Percentiles rank a stretch among this genome's conserved stretches.
Evolutionary conservation across 1,284 basidiomycete species (phyloP).

Genomic region (Vanrija sp.): DNA sequence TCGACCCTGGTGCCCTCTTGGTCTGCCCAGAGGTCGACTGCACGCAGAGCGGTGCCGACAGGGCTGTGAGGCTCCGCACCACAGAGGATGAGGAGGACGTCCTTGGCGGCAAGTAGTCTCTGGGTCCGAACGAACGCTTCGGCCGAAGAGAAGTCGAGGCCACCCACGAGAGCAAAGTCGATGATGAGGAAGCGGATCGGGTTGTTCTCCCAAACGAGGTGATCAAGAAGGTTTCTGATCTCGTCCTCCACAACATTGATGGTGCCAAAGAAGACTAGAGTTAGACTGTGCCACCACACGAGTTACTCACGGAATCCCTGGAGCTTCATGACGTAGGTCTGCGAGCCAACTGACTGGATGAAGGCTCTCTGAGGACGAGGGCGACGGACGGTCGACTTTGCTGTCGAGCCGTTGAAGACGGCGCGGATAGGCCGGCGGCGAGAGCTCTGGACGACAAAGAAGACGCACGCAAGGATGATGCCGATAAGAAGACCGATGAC

Average conservation of each 20-base stretch:
- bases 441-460: constrained; percentile 94
- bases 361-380: constrained; percentile 85
- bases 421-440: constrained; percentile 75
- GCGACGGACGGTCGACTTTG: constrained; percentile 85
- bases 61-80: constrained; percentile 65
- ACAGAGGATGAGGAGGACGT: constrained; percentile 82
- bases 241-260: constrained; percentile 79
- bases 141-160: constrained; percentile 90
- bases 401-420: constrained; percentile 70
- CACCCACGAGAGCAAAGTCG: constrained; percentile 78
- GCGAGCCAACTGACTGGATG: constrained; percentile 82
- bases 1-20: constrained; percentile 66
- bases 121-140: constrained; percentile 93
- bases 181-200: constrained; percentile 87
- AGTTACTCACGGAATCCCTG: constrained; percentile 61
- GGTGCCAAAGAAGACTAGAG: constrained; percentile 84
- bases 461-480: constrained; percentile 85
- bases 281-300: not conserved
- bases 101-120: constrained; percentile 69
- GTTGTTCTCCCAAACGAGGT: constrained; percentile 67
- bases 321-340: constrained; percentile 83
- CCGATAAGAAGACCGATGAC: constrained; percentile 91
- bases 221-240: constrained; percentile 64
- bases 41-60: constrained; percentile 66
- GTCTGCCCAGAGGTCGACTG: constrained; percentile 67